phyloP scores from a whole-genome alignment of 2,329 filamentous ascomycete genomes.

The Colletotrichum higginsianum region DNA sequence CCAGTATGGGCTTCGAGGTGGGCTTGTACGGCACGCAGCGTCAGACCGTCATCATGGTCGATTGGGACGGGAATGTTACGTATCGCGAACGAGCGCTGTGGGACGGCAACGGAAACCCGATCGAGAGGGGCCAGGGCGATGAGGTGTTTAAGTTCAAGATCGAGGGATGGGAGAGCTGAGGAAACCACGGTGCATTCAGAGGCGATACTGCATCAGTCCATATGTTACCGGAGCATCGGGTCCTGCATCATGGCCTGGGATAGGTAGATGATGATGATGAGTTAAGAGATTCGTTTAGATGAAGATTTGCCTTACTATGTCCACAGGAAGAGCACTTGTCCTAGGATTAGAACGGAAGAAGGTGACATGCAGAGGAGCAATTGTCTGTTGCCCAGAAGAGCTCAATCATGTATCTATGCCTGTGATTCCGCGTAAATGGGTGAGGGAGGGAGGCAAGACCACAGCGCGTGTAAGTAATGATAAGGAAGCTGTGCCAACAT shows the following conservation, averaged over 20 bases:
- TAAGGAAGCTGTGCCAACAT: not conserved
- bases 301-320: not conserved
- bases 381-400: not conserved
- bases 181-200: not conserved
- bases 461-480: not conserved
- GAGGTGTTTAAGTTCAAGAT: slow-evolving; percentile 70
- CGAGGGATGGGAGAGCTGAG: slow-evolving; percentile 63
- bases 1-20: slow-evolving; percentile 63
- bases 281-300: not conserved
- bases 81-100: slow-evolving; percentile 73
- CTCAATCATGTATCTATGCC: not conserved
- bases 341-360: no score
- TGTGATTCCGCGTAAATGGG: no score
- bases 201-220: not conserved
- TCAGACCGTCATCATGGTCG: slow-evolving; percentile 74
- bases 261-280: not conserved
- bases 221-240: not conserved
- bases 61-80: slow-evolving; percentile 74
- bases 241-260: not conserved
- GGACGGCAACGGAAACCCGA: slow-evolving; percentile 69
- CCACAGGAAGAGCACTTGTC: not conserved
- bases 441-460: not conserved
- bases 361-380: not conserved
- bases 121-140: slow-evolving; percentile 70
- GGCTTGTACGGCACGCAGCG: slow-evolving; percentile 77